Base-by-base conservation (phyloP, 169 alveolate species). In the Cryptosporidium xiaoi region DNA sequence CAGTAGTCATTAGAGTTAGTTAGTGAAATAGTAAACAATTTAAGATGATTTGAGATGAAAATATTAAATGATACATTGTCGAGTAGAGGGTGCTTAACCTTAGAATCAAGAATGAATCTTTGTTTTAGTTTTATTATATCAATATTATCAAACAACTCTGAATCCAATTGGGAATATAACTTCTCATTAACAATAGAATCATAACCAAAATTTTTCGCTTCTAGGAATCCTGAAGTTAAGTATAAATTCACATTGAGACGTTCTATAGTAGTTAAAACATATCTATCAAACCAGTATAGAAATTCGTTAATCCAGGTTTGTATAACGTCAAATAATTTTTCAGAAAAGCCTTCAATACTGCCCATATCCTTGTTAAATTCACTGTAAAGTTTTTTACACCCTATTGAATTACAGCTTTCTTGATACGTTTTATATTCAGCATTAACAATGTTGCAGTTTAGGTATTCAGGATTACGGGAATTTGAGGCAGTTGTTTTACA, bases 191-290 rank as follows among this genome's bases (percentile, higher is more conserved):
- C 36, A 48, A 15, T 67, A 36, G 36, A 67, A 58, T 13, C 12
- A 53, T n/a, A 53, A 53, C 29, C 4, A 53, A 16, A 16, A 20
- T 16, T 53, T 53, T 77, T 77, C n/a, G 46, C 29, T 62, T 77
- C 87, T 13, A 77, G 46, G 24, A 18, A 77, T 31, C 87, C 24
- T 6, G 71, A 77, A 34, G 87, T 46, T 34, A 77, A 53, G 48
- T 77, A 77, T 4, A 77, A 34, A 40, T 56, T 77, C 24, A 77
- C 24, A 13, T 24, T 24, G 27, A 77, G 60, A 60, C 24, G 18
- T 48, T 77, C 87, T 18, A 77, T 77, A 24, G 77, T 58, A n/a
- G 31, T 62, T 24, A 48, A 34, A 33, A 77, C 87, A 77, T 77
- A 77, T 31, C 56, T 77, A 12, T 77, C 87, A 10, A 77, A 53